Conservation (phyloP, 306 rosid genomes). For the Medicago arabica region DNA sequence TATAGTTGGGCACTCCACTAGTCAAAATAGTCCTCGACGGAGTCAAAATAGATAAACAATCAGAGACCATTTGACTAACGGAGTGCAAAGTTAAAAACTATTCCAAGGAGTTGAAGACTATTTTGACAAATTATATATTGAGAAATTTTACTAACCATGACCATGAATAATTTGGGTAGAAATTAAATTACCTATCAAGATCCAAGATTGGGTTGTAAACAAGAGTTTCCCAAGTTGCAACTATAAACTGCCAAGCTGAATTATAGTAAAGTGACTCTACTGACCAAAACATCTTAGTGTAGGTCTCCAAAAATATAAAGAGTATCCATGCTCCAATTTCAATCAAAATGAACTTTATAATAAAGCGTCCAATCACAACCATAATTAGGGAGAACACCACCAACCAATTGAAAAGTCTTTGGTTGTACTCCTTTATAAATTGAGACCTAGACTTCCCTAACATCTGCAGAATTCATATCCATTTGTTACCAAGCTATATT, state of each 20-base stretch:
- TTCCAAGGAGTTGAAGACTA: no score
- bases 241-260: conserved; percentile 84
- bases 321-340: conserved; percentile 94
- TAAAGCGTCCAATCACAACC: conserved; percentile 91
- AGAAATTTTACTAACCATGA: no score
- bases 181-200: conserved; percentile 77
- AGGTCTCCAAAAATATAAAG: conserved; percentile 91
- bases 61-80: no score
- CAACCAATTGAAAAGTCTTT: conserved; percentile 95
- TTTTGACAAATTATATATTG: no score
- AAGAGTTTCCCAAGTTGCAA: conserved; percentile 85
- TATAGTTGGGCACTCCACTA: no score
- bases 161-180: no score
- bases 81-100: no score
- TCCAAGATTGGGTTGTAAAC: conserved; percentile 93
- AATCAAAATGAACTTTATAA: conserved; percentile 75
- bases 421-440: conserved; percentile 91
- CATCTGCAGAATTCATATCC: conserved; percentile 65
- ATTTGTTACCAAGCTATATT: not conserved
- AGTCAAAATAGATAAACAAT: no score
- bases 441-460: conserved; percentile 75
- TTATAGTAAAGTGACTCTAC: conserved; percentile 93
- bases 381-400: conserved; percentile 89
- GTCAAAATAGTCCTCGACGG: no score
- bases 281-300: conserved; percentile 97